Percentiles rank a stretch among this genome's conserved stretches.
Evolutionary conservation across 2,329 filamentous ascomycete genomes (phyloP).

Genomic region (Alternaria longipes): DNA sequence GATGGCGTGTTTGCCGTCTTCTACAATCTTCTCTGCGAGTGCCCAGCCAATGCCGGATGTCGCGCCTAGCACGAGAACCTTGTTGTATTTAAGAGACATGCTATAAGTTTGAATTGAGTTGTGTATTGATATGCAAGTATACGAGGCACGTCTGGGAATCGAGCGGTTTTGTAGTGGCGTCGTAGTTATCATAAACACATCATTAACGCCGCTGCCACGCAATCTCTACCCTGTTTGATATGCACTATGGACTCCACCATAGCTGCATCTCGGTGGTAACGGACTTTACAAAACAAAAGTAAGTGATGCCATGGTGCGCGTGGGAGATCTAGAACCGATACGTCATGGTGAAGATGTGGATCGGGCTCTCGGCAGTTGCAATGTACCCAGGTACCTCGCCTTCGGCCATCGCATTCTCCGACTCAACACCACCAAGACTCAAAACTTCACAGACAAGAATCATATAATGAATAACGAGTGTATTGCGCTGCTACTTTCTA

Average conservation of each 20-base stretch:
- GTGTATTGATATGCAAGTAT: neutral
- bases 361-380: conserved; percentile 12
- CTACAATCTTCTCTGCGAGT: conserved; percentile 59
- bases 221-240: neutral
- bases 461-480: neutral
- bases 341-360: conserved; percentile 10
- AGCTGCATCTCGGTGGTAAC: neutral
- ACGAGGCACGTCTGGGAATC: neutral
- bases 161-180: conserved; percentile 6
- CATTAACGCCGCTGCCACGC: conserved; percentile 6
- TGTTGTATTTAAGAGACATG: conserved; percentile 61
- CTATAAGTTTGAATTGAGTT: conserved; percentile 15
- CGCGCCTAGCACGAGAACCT: conserved; percentile 64
- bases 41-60: conserved; percentile 62
- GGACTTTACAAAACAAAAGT: neutral
- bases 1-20: conserved; percentile 59
- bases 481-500: neutral
- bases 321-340: neutral
- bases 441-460: neutral
- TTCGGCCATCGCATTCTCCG: neutral
- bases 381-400: neutral
- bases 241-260: neutral
- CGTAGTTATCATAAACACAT: conserved; percentile 4
- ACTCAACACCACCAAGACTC: neutral
- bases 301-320: neutral